These are phyloP conservation scores for Adansonia digitata DNA, from an alignment of 345 rosid species.

Conservation along the genomic window DNA sequence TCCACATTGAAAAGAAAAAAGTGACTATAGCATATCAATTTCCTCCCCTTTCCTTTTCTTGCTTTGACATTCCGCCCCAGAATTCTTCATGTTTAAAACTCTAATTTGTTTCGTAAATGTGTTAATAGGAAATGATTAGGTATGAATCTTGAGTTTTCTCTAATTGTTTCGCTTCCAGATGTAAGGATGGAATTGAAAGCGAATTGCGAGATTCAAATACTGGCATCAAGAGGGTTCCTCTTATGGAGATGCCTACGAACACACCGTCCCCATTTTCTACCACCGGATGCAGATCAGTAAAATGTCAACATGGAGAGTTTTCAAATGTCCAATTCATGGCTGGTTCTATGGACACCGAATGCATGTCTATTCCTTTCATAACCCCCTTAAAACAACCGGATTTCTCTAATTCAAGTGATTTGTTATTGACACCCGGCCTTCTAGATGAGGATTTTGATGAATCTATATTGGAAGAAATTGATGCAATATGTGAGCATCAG, in stretches of 20 bases:
- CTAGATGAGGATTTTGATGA: constrained; percentile 77
- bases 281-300: constrained; percentile 13
- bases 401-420: constrained; percentile 25
- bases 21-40: not conserved
- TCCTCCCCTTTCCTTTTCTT: not conserved
- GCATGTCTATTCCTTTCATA: constrained; percentile 27
- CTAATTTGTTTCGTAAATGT: not conserved
- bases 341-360: constrained; percentile 10
- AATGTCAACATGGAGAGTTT: constrained; percentile 11
- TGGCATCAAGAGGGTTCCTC: constrained; percentile 47
- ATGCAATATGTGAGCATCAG: constrained; percentile 34
- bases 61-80: not conserved
- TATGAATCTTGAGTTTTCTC: not conserved
- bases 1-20: not conserved
- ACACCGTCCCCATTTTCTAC: constrained; percentile 22
- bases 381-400: constrained; percentile 39
- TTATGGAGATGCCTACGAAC: constrained; percentile 44
- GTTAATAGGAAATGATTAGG: not conserved
- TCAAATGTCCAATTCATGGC: constrained; percentile 9
- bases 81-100: not conserved
- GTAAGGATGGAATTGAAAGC: constrained; percentile 21
- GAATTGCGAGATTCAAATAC: constrained; percentile 17
- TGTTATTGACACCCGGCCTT: constrained; percentile 34
- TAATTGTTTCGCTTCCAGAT: constrained; percentile 19
- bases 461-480: constrained; percentile 60